Base-by-base conservation (phyloP, 495 filamentous ascomycete genomes). In the Aspergillus steynii region DNA sequence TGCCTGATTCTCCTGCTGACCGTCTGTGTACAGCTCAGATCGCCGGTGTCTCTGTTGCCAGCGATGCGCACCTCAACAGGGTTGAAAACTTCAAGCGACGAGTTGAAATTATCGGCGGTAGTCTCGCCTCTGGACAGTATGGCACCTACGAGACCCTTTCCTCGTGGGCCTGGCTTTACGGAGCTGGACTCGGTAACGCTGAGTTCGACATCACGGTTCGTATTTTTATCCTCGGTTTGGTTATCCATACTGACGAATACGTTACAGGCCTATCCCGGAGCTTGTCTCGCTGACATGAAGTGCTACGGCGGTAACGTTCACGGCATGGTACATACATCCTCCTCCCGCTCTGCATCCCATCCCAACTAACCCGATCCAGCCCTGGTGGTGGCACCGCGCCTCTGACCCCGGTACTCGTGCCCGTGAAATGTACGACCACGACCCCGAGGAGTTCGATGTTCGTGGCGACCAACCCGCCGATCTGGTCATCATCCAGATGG, bases 341-440 rank as follows among this genome's bases (percentile, higher is more conserved):
- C 15, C 32, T 45, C 15, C 15, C 28, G 9, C 29, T 31, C n/a
- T 1, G 1, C 9, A 29, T 10, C 29, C 12, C 25, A 15, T 4
- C 4, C 34, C 31, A 27, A 56, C 66, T 64, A 56, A 67, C 29
- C 37, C 37, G 12, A 10, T 14, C 7, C 75, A 88, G 66, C 74
- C 75, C n/a, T 83, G 86, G 65, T 86, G 88, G 70, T 90, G 86
- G 86, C 85, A 86, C 64, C 85, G 82, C 31, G 85, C 86, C 1
- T 84, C 84, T 0, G 87, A 89, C 64, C 85, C 82, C 1, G 81
- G 80, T 50, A 74, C 70, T 46, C 79, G 86, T 27, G 83, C 83
- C 0, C 57, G 64, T 10, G 63, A 74, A 20, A 78, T 84, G 8
- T 84, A 82, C 62, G 84, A 81, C 61, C 75, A 80, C 37, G 74